These are phyloP conservation scores for Cystobasidiaceae sp. DNA, from an alignment of 1,284 basidiomycete species.

Conservation along the genomic window DNA sequence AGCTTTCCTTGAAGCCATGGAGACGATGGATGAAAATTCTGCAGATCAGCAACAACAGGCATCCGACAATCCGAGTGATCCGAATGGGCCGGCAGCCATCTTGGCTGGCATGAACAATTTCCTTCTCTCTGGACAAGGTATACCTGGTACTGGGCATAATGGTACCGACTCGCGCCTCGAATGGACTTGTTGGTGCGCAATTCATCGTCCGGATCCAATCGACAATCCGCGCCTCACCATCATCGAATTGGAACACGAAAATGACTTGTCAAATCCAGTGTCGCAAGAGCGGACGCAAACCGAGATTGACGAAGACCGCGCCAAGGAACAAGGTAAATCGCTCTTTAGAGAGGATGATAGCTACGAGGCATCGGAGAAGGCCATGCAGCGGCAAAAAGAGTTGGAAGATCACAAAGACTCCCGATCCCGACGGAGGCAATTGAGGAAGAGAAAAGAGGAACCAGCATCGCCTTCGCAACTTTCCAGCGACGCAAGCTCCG, in stretches of 20 bases:
- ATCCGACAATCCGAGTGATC: not conserved
- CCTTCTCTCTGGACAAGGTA: constrained; percentile 37
- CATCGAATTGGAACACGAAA: constrained; percentile 77
- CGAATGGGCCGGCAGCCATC: not conserved
- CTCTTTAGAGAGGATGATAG: too few relatives aligned
- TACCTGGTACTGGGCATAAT: constrained; percentile 35
- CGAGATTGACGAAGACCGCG: constrained; percentile 26
- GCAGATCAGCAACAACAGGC: constrained; percentile 41
- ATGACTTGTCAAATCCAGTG: constrained; percentile 67
- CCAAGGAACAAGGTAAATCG: constrained; percentile 11
- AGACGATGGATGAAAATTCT: constrained; percentile 37
- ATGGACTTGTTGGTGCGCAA: constrained; percentile 84
- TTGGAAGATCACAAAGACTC: constrained; percentile 22
- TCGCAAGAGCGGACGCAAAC: constrained; percentile 33
- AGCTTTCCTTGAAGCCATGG: constrained; percentile 59
- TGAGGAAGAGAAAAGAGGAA: not conserved
- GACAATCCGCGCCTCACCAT: constrained; percentile 53
- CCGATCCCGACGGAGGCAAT: not conserved
- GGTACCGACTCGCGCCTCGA: constrained; percentile 11
- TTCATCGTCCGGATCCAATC: constrained; percentile 57
- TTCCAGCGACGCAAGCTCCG: too few relatives aligned
- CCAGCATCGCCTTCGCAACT: too few relatives aligned
- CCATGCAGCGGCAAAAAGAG: constrained; percentile 15
- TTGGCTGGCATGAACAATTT: constrained; percentile 37
- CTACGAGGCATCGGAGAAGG: constrained; percentile 3